Evolutionary conservation across 192 early-diverging fungal genomes (phyloP).

Genomic region (Mortierella hygrophila): DNA sequence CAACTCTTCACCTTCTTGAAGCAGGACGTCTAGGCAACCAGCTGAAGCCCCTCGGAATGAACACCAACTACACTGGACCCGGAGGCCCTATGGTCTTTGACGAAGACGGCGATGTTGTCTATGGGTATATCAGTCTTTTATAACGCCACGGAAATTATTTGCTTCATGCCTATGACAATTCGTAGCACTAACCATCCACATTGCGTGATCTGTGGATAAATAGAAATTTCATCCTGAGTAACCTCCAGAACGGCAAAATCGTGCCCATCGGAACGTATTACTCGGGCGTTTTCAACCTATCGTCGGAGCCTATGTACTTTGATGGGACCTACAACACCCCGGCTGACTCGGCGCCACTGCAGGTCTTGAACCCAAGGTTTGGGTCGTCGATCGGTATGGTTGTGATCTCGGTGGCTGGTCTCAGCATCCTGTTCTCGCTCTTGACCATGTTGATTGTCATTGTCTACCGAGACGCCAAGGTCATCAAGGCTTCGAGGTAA

Average conservation of each 20-base stretch:
- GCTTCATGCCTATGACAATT: background rate
- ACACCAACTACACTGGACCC: slow-evolving; percentile 64
- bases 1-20: slow-evolving; percentile 44
- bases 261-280: slow-evolving; percentile 54
- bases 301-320: slow-evolving; percentile 57
- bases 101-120: slow-evolving; percentile 58
- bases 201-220: background rate
- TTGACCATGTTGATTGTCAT: slow-evolving; percentile 54
- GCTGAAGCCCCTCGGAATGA: slow-evolving; percentile 56
- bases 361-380: slow-evolving; percentile 57
- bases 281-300: slow-evolving; percentile 53
- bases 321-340: slow-evolving; percentile 60
- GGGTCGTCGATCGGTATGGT: slow-evolving; percentile 54
- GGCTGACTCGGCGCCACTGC: slow-evolving; percentile 57
- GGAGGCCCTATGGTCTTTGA: slow-evolving; percentile 64
- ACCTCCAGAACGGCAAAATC: slow-evolving; percentile 52
- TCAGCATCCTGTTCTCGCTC: slow-evolving; percentile 55
- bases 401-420: slow-evolving; percentile 45
- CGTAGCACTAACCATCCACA: background rate
- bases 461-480: slow-evolving; percentile 48
- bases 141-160: background rate
- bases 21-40: slow-evolving; percentile 47
- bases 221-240: slow-evolving; percentile 63
- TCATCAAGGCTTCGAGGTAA: slow-evolving; percentile 67
- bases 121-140: slow-evolving; percentile 27